A percentile compares a stretch with the other conserved stretches of the same genome.
phyloP scores from a whole-genome alignment of 2,329 filamentous ascomycete genomes.

The Paecilomyces formosus region DNA sequence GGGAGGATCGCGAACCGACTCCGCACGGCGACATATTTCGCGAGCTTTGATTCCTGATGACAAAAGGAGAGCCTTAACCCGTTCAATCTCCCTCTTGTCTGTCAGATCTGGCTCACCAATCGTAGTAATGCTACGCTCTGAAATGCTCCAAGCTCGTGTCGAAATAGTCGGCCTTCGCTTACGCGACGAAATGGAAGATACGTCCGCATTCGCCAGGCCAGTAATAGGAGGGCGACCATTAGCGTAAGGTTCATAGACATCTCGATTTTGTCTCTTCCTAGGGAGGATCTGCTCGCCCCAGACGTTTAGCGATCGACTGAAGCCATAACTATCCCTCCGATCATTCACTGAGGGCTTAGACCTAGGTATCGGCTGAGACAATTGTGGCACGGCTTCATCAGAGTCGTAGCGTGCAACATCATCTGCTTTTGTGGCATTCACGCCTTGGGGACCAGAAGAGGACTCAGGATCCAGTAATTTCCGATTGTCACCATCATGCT shows the following conservation, averaged over 20 bases:
- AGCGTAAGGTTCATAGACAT: slow-evolving; percentile 20
- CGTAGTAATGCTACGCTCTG: slow-evolving; percentile 38
- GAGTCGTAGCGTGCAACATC: not conserved
- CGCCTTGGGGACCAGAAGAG: not conserved
- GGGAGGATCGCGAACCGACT: slow-evolving; percentile 35
- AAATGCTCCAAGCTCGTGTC: slow-evolving; percentile 53
- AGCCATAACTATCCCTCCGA: slow-evolving; percentile 19
- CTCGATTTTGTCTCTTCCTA: slow-evolving; percentile 14
- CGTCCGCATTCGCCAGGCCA: slow-evolving; percentile 35
- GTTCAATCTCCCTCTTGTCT: slow-evolving; percentile 67
- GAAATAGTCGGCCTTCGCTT: slow-evolving; percentile 28
- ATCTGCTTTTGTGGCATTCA: not conserved
- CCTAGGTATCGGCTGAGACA: slow-evolving; percentile 11
- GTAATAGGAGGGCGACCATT: slow-evolving; percentile 37
- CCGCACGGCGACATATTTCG: slow-evolving; percentile 63
- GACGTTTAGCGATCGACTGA: slow-evolving; percentile 19
- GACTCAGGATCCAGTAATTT: slow-evolving; percentile 7
- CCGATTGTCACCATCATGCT: slow-evolving; percentile 29
- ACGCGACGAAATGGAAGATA: slow-evolving; percentile 17
- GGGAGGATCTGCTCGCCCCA: slow-evolving; percentile 15
- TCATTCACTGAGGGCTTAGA: slow-evolving; percentile 5
- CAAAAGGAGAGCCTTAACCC: slow-evolving; percentile 68
- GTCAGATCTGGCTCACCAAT: slow-evolving; percentile 33
- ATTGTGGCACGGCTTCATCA: not conserved
- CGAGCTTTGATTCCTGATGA: slow-evolving; percentile 85